Conservation (phyloP, 768 basidiomycete genomes). For the Tylopilus sp. region DNA sequence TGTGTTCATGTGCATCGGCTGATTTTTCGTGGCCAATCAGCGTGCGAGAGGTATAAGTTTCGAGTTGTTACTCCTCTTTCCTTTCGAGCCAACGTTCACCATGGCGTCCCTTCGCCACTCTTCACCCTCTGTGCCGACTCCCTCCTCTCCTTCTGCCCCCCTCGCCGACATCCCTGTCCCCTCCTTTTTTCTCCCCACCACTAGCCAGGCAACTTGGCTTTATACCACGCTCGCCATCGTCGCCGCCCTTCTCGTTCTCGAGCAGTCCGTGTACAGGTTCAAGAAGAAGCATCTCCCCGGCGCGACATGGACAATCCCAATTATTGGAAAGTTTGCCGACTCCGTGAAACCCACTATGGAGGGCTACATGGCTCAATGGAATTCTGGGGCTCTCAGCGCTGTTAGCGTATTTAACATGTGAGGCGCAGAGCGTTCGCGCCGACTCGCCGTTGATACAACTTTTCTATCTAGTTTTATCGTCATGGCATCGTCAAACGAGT, state of each 20-base stretch:
- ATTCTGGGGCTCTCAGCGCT: slow-evolving; percentile 81
- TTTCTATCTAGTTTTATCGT: slow-evolving; percentile 88
- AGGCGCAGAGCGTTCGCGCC: slow-evolving; percentile 27
- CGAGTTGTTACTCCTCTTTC: not conserved
- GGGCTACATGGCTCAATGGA: slow-evolving; percentile 90
- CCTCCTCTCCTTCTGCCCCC: slow-evolving; percentile 42
- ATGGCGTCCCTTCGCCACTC: slow-evolving; percentile 35
- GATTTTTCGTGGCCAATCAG: slow-evolving; percentile 28
- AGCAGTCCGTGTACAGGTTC: slow-evolving; percentile 83
- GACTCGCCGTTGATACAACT: slow-evolving; percentile 6
- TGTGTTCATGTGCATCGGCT: slow-evolving; percentile 17
- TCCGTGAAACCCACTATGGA: slow-evolving; percentile 90
- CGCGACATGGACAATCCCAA: slow-evolving; percentile 88
- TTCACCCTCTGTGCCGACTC: slow-evolving; percentile 34
- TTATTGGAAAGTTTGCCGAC: slow-evolving; percentile 95
- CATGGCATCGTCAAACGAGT: slow-evolving; percentile 93
- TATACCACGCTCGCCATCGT: slow-evolving; percentile 71
- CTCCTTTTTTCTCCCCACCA: slow-evolving; percentile 38
- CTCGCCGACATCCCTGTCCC: slow-evolving; percentile 46
- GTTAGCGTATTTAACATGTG: slow-evolving; percentile 98
- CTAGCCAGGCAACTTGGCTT: slow-evolving; percentile 44
- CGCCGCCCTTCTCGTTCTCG: slow-evolving; percentile 72
- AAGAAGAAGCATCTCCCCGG: slow-evolving; percentile 92
- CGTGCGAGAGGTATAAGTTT: slow-evolving; percentile 5
- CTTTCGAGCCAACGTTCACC: not conserved